Evolutionary conservation across 2,329 filamentous ascomycete genomes (phyloP).

Genomic region (Aspergillus tubingensis): DNA sequence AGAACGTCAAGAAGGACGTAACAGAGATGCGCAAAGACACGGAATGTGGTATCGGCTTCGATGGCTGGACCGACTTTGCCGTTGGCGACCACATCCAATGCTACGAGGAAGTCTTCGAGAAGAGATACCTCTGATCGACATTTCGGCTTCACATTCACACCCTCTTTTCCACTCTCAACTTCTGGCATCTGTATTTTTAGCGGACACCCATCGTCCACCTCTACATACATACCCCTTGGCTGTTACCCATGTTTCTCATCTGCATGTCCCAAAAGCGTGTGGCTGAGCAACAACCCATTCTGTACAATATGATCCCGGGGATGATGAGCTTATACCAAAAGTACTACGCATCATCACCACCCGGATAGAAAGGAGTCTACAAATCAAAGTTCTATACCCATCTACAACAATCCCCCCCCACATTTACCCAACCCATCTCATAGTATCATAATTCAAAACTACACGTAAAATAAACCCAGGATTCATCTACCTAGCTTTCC

Average conservation of each 20-base stretch:
- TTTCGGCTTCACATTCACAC: neutral
- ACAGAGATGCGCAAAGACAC: slow-evolving; percentile 84
- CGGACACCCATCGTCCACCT: neutral
- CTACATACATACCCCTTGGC: neutral
- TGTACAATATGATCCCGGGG: neutral
- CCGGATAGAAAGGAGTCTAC: neutral
- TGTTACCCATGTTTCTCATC: neutral
- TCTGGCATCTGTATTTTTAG: slow-evolving; percentile 10
- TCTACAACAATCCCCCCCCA: neutral
- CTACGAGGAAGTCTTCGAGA: slow-evolving; percentile 77
- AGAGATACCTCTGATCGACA: slow-evolving; percentile 53
- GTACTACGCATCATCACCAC: neutral
- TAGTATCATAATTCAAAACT: no score
- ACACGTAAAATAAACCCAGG: no score
- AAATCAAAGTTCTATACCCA: neutral
- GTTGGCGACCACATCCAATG: slow-evolving; percentile 84
- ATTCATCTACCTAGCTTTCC: slow-evolving; percentile 58
- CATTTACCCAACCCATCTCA: no score
- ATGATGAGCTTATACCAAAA: neutral
- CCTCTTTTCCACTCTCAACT: slow-evolving; percentile 7
- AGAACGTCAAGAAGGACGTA: slow-evolving; percentile 90
- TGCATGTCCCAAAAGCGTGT: neutral
- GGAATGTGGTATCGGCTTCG: slow-evolving; percentile 91
- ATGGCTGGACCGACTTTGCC: slow-evolving; percentile 74
- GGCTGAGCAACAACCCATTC: neutral